Percentiles rank a stretch among this genome's conserved stretches.
phyloP scores from a whole-genome alignment of 2,329 filamentous ascomycete genomes.

The Onygenales sp. region DNA sequence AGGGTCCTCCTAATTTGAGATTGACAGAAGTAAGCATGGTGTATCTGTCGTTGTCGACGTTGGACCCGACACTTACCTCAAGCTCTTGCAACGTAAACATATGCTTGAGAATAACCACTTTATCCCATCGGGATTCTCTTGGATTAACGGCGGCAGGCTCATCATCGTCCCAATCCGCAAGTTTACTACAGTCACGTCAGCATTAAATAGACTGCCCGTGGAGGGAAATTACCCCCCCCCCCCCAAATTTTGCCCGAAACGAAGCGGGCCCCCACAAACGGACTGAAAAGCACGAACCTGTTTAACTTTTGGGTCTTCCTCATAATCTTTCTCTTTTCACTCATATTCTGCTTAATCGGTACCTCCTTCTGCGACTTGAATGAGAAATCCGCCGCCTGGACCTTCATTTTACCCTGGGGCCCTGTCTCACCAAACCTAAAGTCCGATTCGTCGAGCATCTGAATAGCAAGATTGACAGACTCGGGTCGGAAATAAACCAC shows the following conservation, averaged over 20 bases:
- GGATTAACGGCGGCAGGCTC: conserved; percentile 54
- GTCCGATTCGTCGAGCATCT: conserved; percentile 49
- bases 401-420: conserved; percentile 57
- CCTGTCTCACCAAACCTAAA: conserved; percentile 57
- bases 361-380: conserved; percentile 81
- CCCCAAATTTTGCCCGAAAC: neutral
- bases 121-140: conserved; percentile 55
- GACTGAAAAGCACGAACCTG: conserved; percentile 32
- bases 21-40: neutral
- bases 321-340: conserved; percentile 82
- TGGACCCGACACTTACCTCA: conserved; percentile 35
- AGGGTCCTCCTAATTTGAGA: conserved; percentile 55
- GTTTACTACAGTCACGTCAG: conserved; percentile 49
- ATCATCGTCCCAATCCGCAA: conserved; percentile 94
- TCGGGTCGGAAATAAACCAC: conserved; percentile 93
- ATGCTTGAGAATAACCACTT: conserved; percentile 76
- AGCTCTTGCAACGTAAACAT: conserved; percentile 87
- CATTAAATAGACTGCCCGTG: neutral
- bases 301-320: conserved; percentile 84
- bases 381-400: conserved; percentile 76
- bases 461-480: conserved; percentile 61
- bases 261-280: neutral
- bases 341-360: conserved; percentile 42
- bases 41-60: neutral
- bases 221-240: neutral